A percentile compares a stretch with the other conserved stretches of the same genome.
These are phyloP conservation scores for Ambrosia hybrid DNA, from an alignment of 140 eudicot species.

Conservation along the genomic window DNA sequence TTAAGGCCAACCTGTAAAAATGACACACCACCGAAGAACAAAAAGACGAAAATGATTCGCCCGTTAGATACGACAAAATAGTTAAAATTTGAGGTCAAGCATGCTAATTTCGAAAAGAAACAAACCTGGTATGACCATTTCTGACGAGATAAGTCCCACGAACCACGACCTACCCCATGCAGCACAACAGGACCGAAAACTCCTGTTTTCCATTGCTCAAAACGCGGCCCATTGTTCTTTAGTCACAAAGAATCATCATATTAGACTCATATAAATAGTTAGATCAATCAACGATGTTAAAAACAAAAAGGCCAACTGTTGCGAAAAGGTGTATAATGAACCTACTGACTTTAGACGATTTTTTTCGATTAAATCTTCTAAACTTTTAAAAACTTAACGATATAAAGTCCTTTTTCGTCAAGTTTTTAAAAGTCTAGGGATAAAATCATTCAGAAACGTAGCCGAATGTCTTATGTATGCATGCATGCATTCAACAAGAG, in stretches of 20 bases:
- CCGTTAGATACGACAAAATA: background rate
- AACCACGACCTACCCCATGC: slow-evolving; percentile 62
- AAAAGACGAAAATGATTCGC: background rate
- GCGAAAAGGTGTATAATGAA: too few relatives aligned
- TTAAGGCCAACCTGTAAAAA: slow-evolving; percentile 68
- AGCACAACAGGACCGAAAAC: slow-evolving; percentile 80
- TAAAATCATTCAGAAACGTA: too few relatives aligned
- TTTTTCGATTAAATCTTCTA: too few relatives aligned
- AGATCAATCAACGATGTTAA: slow-evolving; percentile 14
- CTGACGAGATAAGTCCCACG: slow-evolving; percentile 60
- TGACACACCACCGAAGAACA: background rate
- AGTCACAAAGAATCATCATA: slow-evolving; percentile 14
- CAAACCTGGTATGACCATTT: slow-evolving; percentile 95
- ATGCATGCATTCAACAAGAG: too few relatives aligned
- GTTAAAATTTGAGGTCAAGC: background rate
- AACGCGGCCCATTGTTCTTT: slow-evolving; percentile 82
- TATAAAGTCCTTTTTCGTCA: slow-evolving; percentile 30
- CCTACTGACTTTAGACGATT: too few relatives aligned
- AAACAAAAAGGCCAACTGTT: background rate
- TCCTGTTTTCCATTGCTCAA: slow-evolving; percentile 57
- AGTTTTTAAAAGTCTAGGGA: too few relatives aligned
- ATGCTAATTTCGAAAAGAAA: background rate
- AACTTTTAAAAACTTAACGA: too few relatives aligned
- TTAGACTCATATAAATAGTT: slow-evolving; percentile 1
- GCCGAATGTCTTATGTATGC: too few relatives aligned